Conservation (phyloP, 75 land plant species). For the Cupressus sempervirens region DNA sequence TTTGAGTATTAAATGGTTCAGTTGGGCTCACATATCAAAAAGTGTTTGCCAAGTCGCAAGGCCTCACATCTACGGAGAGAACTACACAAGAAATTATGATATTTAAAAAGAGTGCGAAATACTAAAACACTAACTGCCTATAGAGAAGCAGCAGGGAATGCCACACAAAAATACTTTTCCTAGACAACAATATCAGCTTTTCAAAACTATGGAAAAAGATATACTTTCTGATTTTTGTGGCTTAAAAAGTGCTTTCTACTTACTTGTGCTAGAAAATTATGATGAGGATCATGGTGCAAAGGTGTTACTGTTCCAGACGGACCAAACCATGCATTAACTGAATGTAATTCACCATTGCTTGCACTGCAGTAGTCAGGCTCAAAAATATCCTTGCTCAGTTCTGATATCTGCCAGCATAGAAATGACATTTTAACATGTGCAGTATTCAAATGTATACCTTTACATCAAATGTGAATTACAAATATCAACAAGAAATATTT, state of each 20-base stretch:
- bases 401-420: conserved; percentile 57
- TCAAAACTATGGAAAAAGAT: background rate
- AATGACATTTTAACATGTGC: background rate
- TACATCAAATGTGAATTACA: background rate
- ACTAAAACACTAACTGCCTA: background rate
- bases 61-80: background rate
- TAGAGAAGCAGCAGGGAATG: background rate
- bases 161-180: background rate
- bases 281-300: conserved; percentile 95
- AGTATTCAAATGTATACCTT: conserved; percentile 1
- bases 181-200: background rate
- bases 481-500: background rate
- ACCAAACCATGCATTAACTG: conserved; percentile 98
- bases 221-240: background rate
- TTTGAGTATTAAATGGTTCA: too few species aligned
- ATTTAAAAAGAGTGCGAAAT: background rate
- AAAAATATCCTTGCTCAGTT: conserved; percentile 70
- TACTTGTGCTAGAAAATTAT: conserved; percentile 94
- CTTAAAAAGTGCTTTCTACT: background rate
- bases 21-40: background rate
- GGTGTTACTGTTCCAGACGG: conserved; percentile 97
- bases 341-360: conserved; percentile 77
- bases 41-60: background rate
- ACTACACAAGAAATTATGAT: background rate
- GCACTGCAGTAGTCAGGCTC: conserved; percentile 62